Conservation (phyloP, 2,329 filamentous ascomycete genomes). For the Penicillium sp. region DNA sequence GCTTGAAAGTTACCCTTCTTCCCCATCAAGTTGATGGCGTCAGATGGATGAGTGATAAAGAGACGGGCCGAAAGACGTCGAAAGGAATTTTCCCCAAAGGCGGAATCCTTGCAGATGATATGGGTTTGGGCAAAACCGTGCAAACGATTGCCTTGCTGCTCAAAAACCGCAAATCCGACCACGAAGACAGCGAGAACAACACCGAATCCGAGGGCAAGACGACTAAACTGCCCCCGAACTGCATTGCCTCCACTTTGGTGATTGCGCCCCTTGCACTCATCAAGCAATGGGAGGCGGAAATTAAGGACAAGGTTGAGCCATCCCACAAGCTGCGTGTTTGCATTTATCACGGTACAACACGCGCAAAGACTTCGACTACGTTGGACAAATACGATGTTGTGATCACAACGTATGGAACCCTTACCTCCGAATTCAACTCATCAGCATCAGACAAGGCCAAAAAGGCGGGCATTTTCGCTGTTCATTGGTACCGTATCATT, state of each 20-base stretch:
- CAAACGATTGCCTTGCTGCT: constrained; percentile 89
- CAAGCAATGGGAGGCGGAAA: constrained; percentile 94
- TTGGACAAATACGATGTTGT: constrained; percentile 89
- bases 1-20: constrained; percentile 81
- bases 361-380: constrained; percentile 75
- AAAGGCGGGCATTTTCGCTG: constrained; percentile 81
- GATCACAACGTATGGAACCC: constrained; percentile 93
- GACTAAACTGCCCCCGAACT: constrained; percentile 65
- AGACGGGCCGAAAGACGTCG: constrained; percentile 80
- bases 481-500: constrained; percentile 94
- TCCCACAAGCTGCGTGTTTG: constrained; percentile 74
- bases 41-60: constrained; percentile 91
- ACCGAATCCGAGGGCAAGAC: constrained; percentile 45
- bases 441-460: constrained; percentile 61
- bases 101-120: constrained; percentile 90
- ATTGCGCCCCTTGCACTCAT: constrained; percentile 92
- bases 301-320: constrained; percentile 73
- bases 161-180: constrained; percentile 70
- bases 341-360: constrained; percentile 85
- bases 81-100: constrained; percentile 79
- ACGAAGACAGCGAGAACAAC: constrained; percentile 31
- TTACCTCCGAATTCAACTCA: constrained; percentile 80
- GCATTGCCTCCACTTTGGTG: constrained; percentile 81
- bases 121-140: constrained; percentile 95
- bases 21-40: constrained; percentile 95